Evolutionary conservation across 345 rosid genomes (phyloP).

Genomic region (sweet orange (Citrus sinensis)): DVS_A1.0 CM039166.1:25245001-25245500

Average conservation of each 20-base stretch:
- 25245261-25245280: too few relatives aligned
- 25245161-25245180: conserved; percentile 15
- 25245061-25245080: background rate
- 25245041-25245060: background rate
- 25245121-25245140: conserved; percentile 45
- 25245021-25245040: background rate
- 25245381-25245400: background rate
- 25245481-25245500: conserved; percentile 25
- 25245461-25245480: conserved; percentile 13
- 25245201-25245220: background rate
- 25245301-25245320: too few relatives aligned
- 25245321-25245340: background rate
- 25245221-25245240: too few relatives aligned
- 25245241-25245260: too few relatives aligned
- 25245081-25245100: background rate
- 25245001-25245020: background rate
- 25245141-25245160: conserved; percentile 36
- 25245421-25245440: conserved; percentile 27
- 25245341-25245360: background rate
- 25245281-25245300: too few relatives aligned
- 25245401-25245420: conserved; percentile 18
- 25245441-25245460: conserved; percentile 20
- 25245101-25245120: conserved; percentile 26
- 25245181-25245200: background rate
- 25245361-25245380: background rate